phyloP scores from a whole-genome alignment of 2,329 filamentous ascomycete genomes.

The Monilinia vaccinii-corymbosi region DNA sequence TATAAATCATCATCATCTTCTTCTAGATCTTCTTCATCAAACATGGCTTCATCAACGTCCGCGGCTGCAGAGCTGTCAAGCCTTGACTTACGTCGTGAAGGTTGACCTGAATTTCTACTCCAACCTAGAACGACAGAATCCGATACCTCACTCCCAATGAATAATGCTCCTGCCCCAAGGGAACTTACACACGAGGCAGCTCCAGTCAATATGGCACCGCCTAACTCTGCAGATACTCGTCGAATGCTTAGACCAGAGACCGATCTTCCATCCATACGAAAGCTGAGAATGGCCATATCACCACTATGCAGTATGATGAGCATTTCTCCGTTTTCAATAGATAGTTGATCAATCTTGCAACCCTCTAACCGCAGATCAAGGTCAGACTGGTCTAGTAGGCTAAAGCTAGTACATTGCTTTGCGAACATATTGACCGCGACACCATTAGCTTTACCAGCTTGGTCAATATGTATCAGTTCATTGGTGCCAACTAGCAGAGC shows the following conservation, averaged over 20 bases:
- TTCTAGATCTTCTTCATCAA: constrained; percentile 40
- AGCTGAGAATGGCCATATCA: constrained; percentile 63
- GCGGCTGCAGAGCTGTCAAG: constrained; percentile 35
- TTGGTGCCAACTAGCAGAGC: constrained; percentile 80
- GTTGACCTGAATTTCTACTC: constrained; percentile 54
- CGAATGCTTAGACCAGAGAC: constrained; percentile 79
- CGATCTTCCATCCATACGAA: constrained; percentile 81
- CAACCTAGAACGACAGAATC: constrained; percentile 79
- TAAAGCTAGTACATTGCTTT: constrained; percentile 71
- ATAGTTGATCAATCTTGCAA: constrained; percentile 68
- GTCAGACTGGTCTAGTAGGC: constrained; percentile 76
- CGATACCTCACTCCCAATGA: constrained; percentile 75
- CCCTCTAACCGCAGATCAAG: constrained; percentile 73
- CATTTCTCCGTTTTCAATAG: constrained; percentile 69
- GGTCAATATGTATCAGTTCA: constrained; percentile 89
- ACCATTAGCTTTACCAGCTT: constrained; percentile 87
- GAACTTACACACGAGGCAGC: constrained; percentile 60
- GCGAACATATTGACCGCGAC: constrained; percentile 90
- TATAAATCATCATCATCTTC: constrained; percentile 54
- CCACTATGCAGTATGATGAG: constrained; percentile 75
- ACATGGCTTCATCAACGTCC: constrained; percentile 48
- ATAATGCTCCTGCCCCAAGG: constrained; percentile 61
- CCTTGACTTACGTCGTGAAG: constrained; percentile 54
- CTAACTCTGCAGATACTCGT: constrained; percentile 51
- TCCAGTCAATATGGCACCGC: constrained; percentile 52